These are phyloP conservation scores for Rhizopogon sp. DNA, from an alignment of 768 basidiomycete genomes.

Conservation along the genomic window DNA sequence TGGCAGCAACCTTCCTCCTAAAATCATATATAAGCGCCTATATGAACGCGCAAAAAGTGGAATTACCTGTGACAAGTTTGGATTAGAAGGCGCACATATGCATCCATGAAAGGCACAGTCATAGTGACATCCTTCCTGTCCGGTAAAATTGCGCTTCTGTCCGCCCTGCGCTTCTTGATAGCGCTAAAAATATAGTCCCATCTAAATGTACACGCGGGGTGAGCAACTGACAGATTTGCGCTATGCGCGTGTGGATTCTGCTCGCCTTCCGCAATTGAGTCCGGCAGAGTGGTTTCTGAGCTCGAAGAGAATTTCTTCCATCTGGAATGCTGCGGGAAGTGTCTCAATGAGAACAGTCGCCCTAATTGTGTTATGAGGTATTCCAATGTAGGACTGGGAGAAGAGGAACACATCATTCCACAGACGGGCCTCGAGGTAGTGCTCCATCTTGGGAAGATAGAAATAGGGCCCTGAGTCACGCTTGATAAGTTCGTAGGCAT, in stretches of 20 bases:
- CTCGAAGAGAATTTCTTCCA: conserved; percentile 99
- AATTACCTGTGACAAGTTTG: conserved; percentile 92
- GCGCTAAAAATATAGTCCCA: conserved; percentile 98
- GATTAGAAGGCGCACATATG: conserved; percentile 93
- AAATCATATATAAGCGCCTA: conserved; percentile 4
- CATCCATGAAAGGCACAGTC: conserved; percentile 97
- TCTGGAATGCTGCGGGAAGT: conserved; percentile 97
- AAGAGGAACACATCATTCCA: conserved; percentile 99
- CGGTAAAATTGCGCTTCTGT: conserved; percentile 83
- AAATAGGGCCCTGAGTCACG: conserved; percentile 92
- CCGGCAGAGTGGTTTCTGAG: conserved; percentile 92
- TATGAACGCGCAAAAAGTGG: background rate
- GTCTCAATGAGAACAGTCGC: conserved; percentile 97
- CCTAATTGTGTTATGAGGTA: conserved; percentile 84
- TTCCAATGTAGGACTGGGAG: conserved; percentile 83
- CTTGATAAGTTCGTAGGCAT: conserved; percentile 87
- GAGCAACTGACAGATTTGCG: background rate
- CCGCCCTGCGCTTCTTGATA: conserved; percentile 95
- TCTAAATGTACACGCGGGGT: conserved; percentile 33
- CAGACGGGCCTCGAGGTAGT: conserved; percentile 91
- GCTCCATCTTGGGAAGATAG: conserved; percentile 99
- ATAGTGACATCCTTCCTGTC: conserved; percentile 97
- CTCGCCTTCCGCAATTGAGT: conserved; percentile 90
- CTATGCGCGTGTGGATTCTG: background rate
- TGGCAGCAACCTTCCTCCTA: conserved; percentile 96